Base-by-base conservation (phyloP, 2,329 filamentous ascomycete species). In the Trichoderma simmonsii region DNA sequence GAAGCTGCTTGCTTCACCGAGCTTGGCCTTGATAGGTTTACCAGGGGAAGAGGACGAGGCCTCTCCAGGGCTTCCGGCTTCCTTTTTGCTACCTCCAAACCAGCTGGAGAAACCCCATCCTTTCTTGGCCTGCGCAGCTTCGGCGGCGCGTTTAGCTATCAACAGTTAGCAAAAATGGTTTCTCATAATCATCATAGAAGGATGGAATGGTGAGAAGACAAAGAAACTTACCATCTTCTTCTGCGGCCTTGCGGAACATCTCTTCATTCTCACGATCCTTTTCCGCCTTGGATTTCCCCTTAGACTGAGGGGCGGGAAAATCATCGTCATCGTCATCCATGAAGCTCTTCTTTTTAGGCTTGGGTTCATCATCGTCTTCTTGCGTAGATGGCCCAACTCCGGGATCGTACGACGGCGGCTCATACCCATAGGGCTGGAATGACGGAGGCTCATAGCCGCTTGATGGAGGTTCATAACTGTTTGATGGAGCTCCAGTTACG, bases 1-100 rank as follows among this genome's bases (percentile, higher is more conserved):
- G 81, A 99, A 98, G 60, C 91, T 94, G 81, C 90, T 97, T 78
- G 96, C 90, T 81, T 99, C 97, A 73, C 95, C 97, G 9, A 99
- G 88, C 78, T 99, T 99, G 74, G 97, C 96, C 76, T 89, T 90
- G 80, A 98, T 93, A n/a, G 95, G 85, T 78, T 91, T 91, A 78
- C 86, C 86, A 5, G 85, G 80, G n/a, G 82, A 80, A 8, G 82
- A 76, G 24, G 82, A 80, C 12, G 82, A 76, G 30, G 82, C 82
- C n/a, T 83, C 79, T 30, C 78, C 77, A 21, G 76, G 73, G 3
- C 76, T 70, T 8, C 72, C 73, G 5, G 79, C 76, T 76, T 92
- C 88, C 79, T 92, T 91, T 74, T 88, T 88, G 75, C 90, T 89
- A 77, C 92, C 92, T 75, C 89, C 89, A 73, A 97, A 97, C 94